Conservation (phyloP, 345 rosid species). For the Leavenworthia alabamica region DNA sequence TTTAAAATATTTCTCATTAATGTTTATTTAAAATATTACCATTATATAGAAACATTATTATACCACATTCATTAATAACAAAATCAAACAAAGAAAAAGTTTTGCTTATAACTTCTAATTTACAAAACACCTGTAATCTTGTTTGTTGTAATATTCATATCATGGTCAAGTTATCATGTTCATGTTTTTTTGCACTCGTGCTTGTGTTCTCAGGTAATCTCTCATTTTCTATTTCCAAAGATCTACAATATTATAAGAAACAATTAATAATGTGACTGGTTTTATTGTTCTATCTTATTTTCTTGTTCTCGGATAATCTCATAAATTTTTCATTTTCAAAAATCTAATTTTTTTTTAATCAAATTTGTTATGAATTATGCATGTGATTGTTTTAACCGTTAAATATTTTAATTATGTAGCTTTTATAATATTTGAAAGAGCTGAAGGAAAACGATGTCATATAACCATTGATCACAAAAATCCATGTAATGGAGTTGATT, state of each 20-base stretch:
- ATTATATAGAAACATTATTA: no score
- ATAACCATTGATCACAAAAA: not conserved
- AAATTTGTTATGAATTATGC: no score
- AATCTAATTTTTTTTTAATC: no score
- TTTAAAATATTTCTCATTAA: no score
- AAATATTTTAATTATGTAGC: not conserved
- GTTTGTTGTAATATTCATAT: not conserved
- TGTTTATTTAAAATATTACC: no score
- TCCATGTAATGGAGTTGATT: not conserved
- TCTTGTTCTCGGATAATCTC: no score
- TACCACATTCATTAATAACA: no score
- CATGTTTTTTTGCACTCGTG: not conserved
- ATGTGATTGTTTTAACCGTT: not conserved
- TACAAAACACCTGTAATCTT: not conserved
- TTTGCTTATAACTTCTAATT: not conserved
- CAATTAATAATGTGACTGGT: no score
- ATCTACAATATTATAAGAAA: not conserved
- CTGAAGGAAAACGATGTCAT: not conserved
- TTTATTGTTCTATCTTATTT: no score
- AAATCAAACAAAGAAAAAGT: not conserved
- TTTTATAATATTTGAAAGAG: not conserved
- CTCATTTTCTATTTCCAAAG: not conserved
- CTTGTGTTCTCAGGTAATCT: conserved; percentile 17
- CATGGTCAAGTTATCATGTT: conserved; percentile 9
- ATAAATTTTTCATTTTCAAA: no score